Conservation (phyloP, 306 rosid genomes). For the Gleditsia sinensis region DNA sequence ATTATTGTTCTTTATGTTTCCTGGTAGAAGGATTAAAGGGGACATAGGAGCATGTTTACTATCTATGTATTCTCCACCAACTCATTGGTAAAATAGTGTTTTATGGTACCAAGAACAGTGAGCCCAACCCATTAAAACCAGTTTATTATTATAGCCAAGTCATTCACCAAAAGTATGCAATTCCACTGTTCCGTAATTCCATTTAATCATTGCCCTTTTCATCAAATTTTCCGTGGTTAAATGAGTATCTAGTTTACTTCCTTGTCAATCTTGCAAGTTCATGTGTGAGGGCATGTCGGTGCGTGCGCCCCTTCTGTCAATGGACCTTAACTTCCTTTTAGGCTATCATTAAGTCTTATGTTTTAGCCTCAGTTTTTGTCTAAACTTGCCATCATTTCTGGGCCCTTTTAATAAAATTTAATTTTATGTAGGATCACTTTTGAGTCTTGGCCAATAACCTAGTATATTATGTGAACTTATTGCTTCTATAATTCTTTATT, state of each 20-base stretch:
- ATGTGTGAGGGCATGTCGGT: slow-evolving; percentile 58
- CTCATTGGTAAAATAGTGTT: slow-evolving; percentile 29
- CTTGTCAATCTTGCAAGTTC: slow-evolving; percentile 28
- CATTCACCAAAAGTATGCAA: slow-evolving; percentile 52
- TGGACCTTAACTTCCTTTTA: slow-evolving; percentile 40
- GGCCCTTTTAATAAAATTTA: slow-evolving; percentile 32
- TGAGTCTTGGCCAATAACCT: slow-evolving; percentile 32
- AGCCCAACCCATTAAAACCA: slow-evolving; percentile 13
- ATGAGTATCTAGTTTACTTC: slow-evolving; percentile 42
- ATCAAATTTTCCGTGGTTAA: slow-evolving; percentile 32
- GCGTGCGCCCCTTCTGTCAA: no score
- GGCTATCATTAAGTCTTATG: slow-evolving; percentile 50
- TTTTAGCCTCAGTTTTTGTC: slow-evolving; percentile 44
- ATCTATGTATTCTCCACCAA: background rate
- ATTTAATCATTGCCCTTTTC: slow-evolving; percentile 48
- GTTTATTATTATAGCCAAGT: slow-evolving; percentile 26
- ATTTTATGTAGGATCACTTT: slow-evolving; percentile 32
- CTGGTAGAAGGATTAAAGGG: slow-evolving; percentile 18
- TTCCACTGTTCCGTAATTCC: slow-evolving; percentile 57
- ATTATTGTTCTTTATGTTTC: background rate
- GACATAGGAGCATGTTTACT: background rate
- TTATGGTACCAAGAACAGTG: slow-evolving; percentile 28
- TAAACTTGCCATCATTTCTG: slow-evolving; percentile 43
- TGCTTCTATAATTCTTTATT: slow-evolving; percentile 13
- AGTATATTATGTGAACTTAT: slow-evolving; percentile 21